phyloP scores from a whole-genome alignment of 306 rosid genomes.

The Vigna mungo region DNA sequence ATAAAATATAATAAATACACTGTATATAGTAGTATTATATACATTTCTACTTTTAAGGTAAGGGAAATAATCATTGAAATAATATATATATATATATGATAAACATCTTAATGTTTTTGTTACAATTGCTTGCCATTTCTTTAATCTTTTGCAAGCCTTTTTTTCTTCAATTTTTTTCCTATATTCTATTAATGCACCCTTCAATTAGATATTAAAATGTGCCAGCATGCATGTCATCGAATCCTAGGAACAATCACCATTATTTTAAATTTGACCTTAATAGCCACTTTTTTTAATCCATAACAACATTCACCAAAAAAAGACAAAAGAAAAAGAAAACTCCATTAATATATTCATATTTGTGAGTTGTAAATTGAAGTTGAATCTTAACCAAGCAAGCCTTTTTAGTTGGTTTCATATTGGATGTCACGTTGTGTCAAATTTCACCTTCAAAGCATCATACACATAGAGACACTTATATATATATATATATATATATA shows the following conservation, averaged over 20 bases:
- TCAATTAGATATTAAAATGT: neutral
- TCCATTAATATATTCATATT: slow-evolving; percentile 1
- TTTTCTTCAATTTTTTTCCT: too few species aligned
- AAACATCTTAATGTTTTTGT: too few species aligned
- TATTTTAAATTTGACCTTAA: slow-evolving; percentile 24
- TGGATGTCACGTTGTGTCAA: slow-evolving; percentile 48
- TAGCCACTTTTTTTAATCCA: neutral
- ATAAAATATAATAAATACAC: too few species aligned
- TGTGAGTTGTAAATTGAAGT: slow-evolving; percentile 43
- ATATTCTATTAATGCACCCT: neutral
- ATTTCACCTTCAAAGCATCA: slow-evolving; percentile 36
- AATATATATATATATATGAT: too few species aligned
- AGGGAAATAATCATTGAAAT: too few species aligned
- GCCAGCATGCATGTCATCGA: neutral
- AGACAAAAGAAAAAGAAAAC: neutral
- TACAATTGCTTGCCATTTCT: too few species aligned
- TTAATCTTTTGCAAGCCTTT: too few species aligned
- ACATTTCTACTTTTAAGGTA: too few species aligned
- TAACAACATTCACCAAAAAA: slow-evolving; percentile 2
- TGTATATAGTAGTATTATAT: too few species aligned
- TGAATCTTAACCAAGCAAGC: slow-evolving; percentile 12
- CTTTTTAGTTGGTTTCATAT: slow-evolving; percentile 12
- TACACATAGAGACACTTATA: neutral
- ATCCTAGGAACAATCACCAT: slow-evolving; percentile 3
- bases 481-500: neutral